Percentiles rank a stretch among this genome's conserved stretches.
phyloP scores from a whole-genome alignment of 2,329 filamentous ascomycete genomes.

The Cryphonectria radicalis region DNA sequence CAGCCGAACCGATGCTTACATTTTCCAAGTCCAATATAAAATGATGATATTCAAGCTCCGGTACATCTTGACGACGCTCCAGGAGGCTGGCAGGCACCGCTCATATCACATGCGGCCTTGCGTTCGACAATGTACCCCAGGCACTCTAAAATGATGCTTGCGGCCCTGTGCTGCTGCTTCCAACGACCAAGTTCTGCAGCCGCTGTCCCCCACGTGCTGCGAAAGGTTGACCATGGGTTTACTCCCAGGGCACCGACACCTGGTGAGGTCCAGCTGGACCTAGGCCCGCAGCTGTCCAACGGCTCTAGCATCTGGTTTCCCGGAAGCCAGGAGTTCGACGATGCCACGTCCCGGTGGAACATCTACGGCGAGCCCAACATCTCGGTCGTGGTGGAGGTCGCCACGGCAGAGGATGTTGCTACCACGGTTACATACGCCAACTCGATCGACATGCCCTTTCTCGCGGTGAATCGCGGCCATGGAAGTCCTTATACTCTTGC shows the following conservation, averaged over 20 bases:
- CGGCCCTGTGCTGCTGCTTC: background rate
- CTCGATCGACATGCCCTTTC: constrained; percentile 50
- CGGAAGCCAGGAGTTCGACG: constrained; percentile 36
- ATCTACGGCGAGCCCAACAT: constrained; percentile 46
- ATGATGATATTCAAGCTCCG: background rate
- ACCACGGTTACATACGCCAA: constrained; percentile 56
- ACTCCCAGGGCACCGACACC: background rate
- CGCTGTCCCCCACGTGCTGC: background rate
- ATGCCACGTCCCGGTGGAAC: constrained; percentile 51
- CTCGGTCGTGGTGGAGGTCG: constrained; percentile 52
- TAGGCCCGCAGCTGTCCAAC: constrained; percentile 1
- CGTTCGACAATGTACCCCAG: background rate
- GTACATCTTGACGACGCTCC: background rate
- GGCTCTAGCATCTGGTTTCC: constrained; percentile 1
- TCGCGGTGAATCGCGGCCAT: constrained; percentile 57
- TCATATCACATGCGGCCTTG: background rate
- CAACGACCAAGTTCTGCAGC: background rate
- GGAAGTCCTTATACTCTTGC: constrained; percentile 55
- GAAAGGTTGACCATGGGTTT: background rate
- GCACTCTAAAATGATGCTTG: background rate
- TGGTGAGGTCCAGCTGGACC: background rate
- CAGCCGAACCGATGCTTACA: background rate
- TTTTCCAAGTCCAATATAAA: background rate
- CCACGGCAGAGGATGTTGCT: constrained; percentile 52
- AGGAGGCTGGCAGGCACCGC: background rate